Evolutionary conservation across 345 rosid genomes (phyloP).

Genomic region (Luvunga scandens): DNA sequence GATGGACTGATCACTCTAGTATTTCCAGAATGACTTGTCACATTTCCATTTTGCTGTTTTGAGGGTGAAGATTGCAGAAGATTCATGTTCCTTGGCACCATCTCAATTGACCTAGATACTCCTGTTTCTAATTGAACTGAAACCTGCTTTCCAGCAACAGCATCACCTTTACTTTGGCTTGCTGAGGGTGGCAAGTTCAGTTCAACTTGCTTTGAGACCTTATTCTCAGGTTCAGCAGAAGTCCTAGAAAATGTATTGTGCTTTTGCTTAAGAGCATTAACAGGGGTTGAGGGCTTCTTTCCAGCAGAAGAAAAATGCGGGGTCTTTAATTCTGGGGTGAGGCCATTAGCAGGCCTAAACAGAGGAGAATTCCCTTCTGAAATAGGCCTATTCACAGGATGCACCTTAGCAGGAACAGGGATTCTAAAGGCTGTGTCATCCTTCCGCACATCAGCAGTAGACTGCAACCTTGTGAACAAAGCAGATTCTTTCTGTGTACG

Average conservation of each 20-base stretch:
- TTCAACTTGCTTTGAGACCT: conserved; percentile 69
- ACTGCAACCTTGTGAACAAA: conserved; percentile 33
- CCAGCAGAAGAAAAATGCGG: conserved; percentile 36
- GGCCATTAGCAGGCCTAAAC: conserved; percentile 33
- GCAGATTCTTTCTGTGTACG: conserved; percentile 40
- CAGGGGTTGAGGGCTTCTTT: conserved; percentile 23
- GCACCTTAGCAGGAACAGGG: conserved; percentile 32
- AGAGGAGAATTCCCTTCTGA: conserved; percentile 39
- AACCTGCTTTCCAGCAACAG: conserved; percentile 38
- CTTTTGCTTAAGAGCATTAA: conserved; percentile 31
- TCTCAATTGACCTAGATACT: conserved; percentile 36
- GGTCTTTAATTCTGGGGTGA: conserved; percentile 37
- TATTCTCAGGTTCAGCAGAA: conserved; percentile 39
- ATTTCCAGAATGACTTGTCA: conserved; percentile 26
- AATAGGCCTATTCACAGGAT: conserved; percentile 22
- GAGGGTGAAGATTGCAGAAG: conserved; percentile 35
- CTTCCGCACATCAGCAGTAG: conserved; percentile 30
- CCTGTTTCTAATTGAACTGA: conserved; percentile 35
- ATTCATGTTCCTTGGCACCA: conserved; percentile 36
- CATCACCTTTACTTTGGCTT: conserved; percentile 40
- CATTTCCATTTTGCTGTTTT: conserved; percentile 49
- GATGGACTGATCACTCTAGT: conserved; percentile 35
- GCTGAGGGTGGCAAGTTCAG: conserved; percentile 68
- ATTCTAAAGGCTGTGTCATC: conserved; percentile 29
- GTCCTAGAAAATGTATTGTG: conserved; percentile 38